Conservation (phyloP, 164 flowering plant species). For the Piper longum region DNA sequence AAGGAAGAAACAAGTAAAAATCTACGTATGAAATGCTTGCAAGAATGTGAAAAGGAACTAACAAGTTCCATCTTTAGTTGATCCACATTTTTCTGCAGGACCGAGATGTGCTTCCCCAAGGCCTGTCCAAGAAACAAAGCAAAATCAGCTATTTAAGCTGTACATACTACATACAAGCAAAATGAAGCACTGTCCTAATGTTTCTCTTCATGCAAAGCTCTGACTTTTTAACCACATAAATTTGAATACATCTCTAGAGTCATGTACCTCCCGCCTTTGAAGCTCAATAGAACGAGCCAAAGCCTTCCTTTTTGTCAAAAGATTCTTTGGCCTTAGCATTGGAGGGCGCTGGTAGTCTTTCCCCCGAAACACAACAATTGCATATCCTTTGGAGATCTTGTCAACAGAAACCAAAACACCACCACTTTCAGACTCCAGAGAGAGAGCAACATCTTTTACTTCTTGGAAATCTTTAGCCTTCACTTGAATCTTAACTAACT, state of each 20-base stretch:
- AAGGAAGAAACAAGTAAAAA: background rate
- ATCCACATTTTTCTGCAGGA: slow-evolving; percentile 37
- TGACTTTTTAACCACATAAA: no score
- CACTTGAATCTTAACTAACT: slow-evolving; percentile 63
- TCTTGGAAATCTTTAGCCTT: slow-evolving; percentile 59
- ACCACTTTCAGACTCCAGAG: slow-evolving; percentile 92
- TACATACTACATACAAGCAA: background rate
- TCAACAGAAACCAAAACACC: slow-evolving; percentile 89
- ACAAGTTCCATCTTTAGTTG: slow-evolving; percentile 70
- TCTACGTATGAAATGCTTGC: background rate
- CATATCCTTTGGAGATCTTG: slow-evolving; percentile 76
- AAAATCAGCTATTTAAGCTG: slow-evolving; percentile 1
- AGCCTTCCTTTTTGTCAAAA: slow-evolving; percentile 87
- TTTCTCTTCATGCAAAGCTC: no score
- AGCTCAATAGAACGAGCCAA: slow-evolving; percentile 89
- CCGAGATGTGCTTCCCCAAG: slow-evolving; percentile 49
- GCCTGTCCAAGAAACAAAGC: slow-evolving; percentile 39
- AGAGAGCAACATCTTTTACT: slow-evolving; percentile 57
- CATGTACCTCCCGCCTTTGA: slow-evolving; percentile 77
- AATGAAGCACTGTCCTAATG: no score
- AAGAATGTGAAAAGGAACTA: slow-evolving; percentile 10
- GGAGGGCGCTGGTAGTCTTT: slow-evolving; percentile 70
- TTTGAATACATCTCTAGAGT: background rate
- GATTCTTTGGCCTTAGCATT: slow-evolving; percentile 70
- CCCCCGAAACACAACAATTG: slow-evolving; percentile 70